Base-by-base conservation (phyloP, 2,329 filamentous ascomycete species). In the Talaromyces sp. region DNA sequence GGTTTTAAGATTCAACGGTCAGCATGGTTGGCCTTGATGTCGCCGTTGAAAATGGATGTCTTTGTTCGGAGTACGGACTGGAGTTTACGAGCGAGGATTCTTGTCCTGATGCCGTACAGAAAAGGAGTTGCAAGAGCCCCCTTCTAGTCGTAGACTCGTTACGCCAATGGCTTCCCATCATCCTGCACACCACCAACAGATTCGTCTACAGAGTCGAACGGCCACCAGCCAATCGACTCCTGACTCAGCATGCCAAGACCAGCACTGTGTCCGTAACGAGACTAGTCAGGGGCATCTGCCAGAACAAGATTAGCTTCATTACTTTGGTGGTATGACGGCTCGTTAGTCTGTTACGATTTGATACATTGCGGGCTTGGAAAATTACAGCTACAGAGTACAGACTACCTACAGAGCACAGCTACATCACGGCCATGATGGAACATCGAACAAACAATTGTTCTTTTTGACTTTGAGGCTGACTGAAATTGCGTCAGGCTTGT, bases 401-500 rank as follows among this genome's bases (percentile, higher is more conserved):
- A n/a, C n/a, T n/a, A n/a, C n/a, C 1, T 21, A 44, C 6, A 14
- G 2, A n/a, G 11, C 5, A 23, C 42, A 25, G 6, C 44, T 14
- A 28, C 16, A 14, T 7, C n/a, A 35, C n/a, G n/a, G 25, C 23
- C 2, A 14, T n/a, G 23, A 54, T 54, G 48, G 16, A 52, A 54
- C 28, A 37, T 8, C 18, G 31, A 37, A 54, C 50, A 37, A 50
- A 28, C 46, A 18, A 31, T 50, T 28, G 6, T 9, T 5, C 21
- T 33, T n/a, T n/a, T 54, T 21, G 50, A 35, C 50, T 52, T 52
- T 33, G 46, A 33, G 48, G 31, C 48, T 54, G 48, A n/a, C 46
- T 52, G 48, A 52, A n/a, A 52, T 5, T 31, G 46, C 46, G 31
- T 50, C 46, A 33, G 21, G 4, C 6, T n/a, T 50, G 14, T 5